Evolutionary conservation across 495 filamentous ascomycete genomes (phyloP).

Genomic region (Penicillium robsamsonii): DNA sequence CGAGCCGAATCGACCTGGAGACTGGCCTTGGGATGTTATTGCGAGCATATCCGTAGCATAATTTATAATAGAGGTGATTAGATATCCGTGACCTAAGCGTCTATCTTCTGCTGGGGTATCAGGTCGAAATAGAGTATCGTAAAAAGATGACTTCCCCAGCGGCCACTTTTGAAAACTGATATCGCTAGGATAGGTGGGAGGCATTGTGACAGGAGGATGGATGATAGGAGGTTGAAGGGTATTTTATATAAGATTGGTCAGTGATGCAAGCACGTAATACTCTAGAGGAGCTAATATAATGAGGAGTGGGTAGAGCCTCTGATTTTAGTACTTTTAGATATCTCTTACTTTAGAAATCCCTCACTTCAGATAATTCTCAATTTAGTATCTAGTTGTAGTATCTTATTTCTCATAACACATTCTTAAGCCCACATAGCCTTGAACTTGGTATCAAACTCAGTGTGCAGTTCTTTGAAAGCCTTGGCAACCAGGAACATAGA

Average conservation of each 20-base stretch:
- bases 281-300: background rate
- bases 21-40: no score
- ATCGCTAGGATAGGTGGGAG: background rate
- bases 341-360: background rate
- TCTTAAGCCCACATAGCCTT: constrained; percentile 50
- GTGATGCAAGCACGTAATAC: background rate
- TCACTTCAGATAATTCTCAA: background rate
- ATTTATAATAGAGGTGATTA: no score
- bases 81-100: no score
- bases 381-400: background rate
- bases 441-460: constrained; percentile 67
- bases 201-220: background rate
- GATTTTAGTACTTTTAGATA: background rate
- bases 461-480: constrained; percentile 55
- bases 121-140: no score
- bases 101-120: no score
- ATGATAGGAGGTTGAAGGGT: background rate
- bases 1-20: no score
- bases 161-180: background rate
- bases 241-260: background rate
- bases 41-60: no score
- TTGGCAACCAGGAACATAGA: constrained; percentile 44
- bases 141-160: no score
- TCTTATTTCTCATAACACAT: background rate
- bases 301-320: no score